Conservation (phyloP, 1,139 yeast species). For the Pichiaceae sp. region DNA sequence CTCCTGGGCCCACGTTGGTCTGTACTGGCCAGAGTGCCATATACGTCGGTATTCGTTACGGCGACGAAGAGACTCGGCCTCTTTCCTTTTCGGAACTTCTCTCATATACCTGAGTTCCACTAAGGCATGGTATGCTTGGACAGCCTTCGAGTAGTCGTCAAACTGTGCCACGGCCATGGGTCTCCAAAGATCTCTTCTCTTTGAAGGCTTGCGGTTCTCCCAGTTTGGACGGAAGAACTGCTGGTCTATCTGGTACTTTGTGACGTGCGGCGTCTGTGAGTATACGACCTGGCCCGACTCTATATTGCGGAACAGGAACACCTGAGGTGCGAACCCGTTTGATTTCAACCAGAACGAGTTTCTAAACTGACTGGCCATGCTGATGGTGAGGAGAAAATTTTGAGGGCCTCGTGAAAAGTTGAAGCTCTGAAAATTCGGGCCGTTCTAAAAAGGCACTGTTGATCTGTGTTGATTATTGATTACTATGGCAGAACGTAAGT, state of each 20-base stretch:
- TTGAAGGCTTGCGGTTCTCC: conserved; percentile 75
- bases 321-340: conserved; percentile 68
- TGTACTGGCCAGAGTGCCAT: conserved; percentile 79
- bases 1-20: conserved; percentile 89
- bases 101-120: conserved; percentile 68
- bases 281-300: conserved; percentile 87
- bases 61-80: conserved; percentile 62
- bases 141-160: conserved; percentile 54
- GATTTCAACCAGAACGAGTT: conserved; percentile 36
- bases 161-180: conserved; percentile 82
- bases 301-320: conserved; percentile 72
- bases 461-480: background rate
- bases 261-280: conserved; percentile 69
- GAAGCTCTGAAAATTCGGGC: background rate
- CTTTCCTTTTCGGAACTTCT: conserved; percentile 48
- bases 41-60: conserved; percentile 71
- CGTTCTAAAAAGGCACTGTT: background rate
- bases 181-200: conserved; percentile 85
- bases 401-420: background rate
- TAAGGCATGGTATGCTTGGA: conserved; percentile 66
- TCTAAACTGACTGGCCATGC: conserved; percentile 26
- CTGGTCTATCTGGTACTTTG: conserved; percentile 59
- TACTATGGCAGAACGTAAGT: background rate
- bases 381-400: background rate
- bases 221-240: conserved; percentile 78